Percentiles rank a stretch among this genome's conserved stretches.
Evolutionary conservation across 2,329 filamentous ascomycete genomes (phyloP).

Genomic region (Colletotrichum trifolii): DNA sequence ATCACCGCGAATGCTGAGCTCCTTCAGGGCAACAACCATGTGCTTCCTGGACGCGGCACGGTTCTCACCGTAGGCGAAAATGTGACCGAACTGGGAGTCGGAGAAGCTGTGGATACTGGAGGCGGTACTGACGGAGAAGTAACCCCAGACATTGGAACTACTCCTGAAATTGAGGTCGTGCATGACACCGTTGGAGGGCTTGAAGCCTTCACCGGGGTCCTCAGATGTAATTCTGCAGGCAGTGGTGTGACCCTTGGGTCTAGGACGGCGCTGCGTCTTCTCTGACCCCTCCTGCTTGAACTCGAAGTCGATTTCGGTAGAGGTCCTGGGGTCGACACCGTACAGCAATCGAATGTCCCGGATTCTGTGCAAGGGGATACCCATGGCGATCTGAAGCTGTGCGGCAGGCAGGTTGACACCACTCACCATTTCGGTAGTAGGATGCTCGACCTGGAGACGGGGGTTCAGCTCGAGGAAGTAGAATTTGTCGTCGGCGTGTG

Average conservation of each 20-base stretch:
- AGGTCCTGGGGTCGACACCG: slow-evolving; percentile 89
- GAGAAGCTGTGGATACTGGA: slow-evolving; percentile 99
- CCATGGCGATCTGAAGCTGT: slow-evolving; percentile 99
- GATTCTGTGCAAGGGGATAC: slow-evolving; percentile 93
- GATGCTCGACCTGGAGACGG: slow-evolving; percentile 99
- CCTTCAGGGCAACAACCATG: slow-evolving; percentile 98
- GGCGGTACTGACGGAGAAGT: slow-evolving; percentile 97
- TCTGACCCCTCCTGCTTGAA: slow-evolving; percentile 89
- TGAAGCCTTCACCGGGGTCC: slow-evolving; percentile 98
- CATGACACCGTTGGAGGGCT: slow-evolving; percentile 98
- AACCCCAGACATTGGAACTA: slow-evolving; percentile 99
- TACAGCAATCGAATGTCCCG: slow-evolving; percentile 96
- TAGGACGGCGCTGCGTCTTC: slow-evolving; percentile 87
- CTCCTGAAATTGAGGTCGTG: slow-evolving; percentile 99
- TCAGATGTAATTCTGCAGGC: slow-evolving; percentile 99
- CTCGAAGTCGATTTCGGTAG: slow-evolving; percentile 93
- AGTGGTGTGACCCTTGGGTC: slow-evolving; percentile 95
- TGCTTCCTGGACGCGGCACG: slow-evolving; percentile 95
- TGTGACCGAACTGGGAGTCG: slow-evolving; percentile 98
- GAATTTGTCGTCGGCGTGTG: slow-evolving; percentile 97
- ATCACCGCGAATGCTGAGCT: slow-evolving; percentile 98
- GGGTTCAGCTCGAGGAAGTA: slow-evolving; percentile 99
- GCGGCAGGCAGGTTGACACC: slow-evolving; percentile 97
- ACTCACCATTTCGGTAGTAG: slow-evolving; percentile 98
- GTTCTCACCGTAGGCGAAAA: slow-evolving; percentile 99